Evolutionary conservation across 495 filamentous ascomycete species (phyloP).

Genomic region (Parmelia sp.): DNA sequence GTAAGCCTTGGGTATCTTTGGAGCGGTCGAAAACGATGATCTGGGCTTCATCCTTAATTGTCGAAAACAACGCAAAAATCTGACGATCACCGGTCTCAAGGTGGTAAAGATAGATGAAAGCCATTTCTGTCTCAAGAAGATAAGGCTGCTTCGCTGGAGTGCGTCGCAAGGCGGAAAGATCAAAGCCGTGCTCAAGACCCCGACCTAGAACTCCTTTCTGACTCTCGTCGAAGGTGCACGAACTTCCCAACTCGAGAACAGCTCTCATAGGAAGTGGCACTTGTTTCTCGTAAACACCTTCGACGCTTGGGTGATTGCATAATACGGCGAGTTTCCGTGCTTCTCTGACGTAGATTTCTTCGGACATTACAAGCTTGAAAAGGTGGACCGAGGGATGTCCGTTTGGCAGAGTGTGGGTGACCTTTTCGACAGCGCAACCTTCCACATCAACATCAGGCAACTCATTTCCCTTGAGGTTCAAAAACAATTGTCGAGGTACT

Average conservation of each 20-base stretch:
- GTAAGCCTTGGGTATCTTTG: conserved; percentile 72
- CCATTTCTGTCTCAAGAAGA: conserved; percentile 56
- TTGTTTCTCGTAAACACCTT: conserved; percentile 94
- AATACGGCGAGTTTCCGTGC: conserved; percentile 71
- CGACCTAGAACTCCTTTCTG: conserved; percentile 88
- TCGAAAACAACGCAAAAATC: conserved; percentile 90
- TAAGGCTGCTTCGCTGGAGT: conserved; percentile 64
- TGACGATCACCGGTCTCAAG: conserved; percentile 84
- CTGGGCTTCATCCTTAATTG: conserved; percentile 68
- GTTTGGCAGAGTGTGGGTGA: conserved; percentile 86
- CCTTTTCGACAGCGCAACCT: conserved; percentile 83
- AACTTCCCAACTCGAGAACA: conserved; percentile 78
- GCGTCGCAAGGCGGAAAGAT: conserved; percentile 66
- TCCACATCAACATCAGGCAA: conserved; percentile 85
- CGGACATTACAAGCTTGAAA: conserved; percentile 85
- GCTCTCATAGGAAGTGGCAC: conserved; percentile 78
- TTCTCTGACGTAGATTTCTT: conserved; percentile 80
- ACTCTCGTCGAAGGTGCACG: conserved; percentile 90
- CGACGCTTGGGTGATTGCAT: conserved; percentile 88
- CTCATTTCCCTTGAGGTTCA: conserved; percentile 82
- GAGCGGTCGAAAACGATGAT: conserved; percentile 76
- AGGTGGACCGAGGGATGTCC: conserved; percentile 90
- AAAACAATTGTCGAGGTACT: conserved; percentile 80
- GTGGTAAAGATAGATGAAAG: conserved; percentile 88
- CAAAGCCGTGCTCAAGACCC: conserved; percentile 89